Percentiles rank a stretch among this genome's conserved stretches.
phyloP scores from a whole-genome alignment of 306 rosid genomes.

The Medicago arabica region DNA sequence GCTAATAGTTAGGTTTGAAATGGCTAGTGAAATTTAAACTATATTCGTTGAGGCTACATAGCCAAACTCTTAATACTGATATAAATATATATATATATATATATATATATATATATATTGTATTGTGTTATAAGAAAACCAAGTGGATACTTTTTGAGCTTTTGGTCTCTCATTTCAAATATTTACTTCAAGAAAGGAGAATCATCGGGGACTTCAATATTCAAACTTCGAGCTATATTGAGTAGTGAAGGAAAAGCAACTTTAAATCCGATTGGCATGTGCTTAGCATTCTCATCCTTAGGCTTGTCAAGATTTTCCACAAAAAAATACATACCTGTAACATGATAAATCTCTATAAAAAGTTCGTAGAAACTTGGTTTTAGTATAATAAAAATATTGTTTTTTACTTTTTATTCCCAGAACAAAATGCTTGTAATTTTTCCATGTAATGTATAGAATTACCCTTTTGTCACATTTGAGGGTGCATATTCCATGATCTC shows the following conservation, averaged over 20 bases:
- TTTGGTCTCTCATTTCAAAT: slow-evolving; percentile 59
- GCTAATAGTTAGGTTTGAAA: neutral
- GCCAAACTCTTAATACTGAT: too few relatives aligned
- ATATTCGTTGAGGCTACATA: too few relatives aligned
- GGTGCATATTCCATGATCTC: slow-evolving; percentile 71
- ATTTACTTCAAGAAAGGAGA: slow-evolving; percentile 68
- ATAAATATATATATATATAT: too few relatives aligned
- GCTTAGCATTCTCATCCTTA: slow-evolving; percentile 71
- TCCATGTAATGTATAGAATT: neutral
- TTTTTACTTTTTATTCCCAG: too few relatives aligned
- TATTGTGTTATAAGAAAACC: neutral
- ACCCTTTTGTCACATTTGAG: slow-evolving; percentile 67
- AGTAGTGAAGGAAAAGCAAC: slow-evolving; percentile 90
- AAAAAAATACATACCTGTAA: slow-evolving; percentile 64
- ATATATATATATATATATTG: too few relatives aligned
- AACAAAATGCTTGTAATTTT: too few relatives aligned
- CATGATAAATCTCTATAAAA: neutral
- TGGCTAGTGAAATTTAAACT: neutral
- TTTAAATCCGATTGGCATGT: slow-evolving; percentile 94
- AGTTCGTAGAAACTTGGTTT: neutral
- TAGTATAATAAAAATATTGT: too few relatives aligned
- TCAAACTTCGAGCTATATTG: slow-evolving; percentile 63
- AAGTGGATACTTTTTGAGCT: slow-evolving; percentile 66
- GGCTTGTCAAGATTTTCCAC: slow-evolving; percentile 65
- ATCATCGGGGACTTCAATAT: slow-evolving; percentile 62